A percentile compares a stretch with the other conserved stretches of the same genome.
These are phyloP conservation scores for Boletus subcaerulescens DNA, from an alignment of 768 basidiomycete genomes.

Conservation along the genomic window DNA sequence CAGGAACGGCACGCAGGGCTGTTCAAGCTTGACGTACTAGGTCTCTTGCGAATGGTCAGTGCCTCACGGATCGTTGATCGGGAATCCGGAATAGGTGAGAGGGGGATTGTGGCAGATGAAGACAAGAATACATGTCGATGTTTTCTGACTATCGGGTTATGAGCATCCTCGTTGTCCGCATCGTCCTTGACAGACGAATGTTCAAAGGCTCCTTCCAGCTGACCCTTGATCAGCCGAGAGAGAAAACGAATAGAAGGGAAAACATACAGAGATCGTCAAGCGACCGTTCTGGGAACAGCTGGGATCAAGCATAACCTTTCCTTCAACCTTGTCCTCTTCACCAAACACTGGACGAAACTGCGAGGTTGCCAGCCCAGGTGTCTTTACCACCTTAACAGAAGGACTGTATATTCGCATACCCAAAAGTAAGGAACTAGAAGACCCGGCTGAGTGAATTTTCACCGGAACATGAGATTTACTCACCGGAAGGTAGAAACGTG, in stretches of 20 bases:
- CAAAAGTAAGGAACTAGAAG: conserved; percentile 48
- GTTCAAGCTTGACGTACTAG: conserved; percentile 42
- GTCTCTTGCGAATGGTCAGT: conserved; percentile 44
- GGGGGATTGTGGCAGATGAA: conserved; percentile 42
- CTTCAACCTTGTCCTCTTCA: conserved; percentile 57
- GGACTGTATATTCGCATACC: conserved; percentile 63
- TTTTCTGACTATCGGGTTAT: conserved; percentile 21
- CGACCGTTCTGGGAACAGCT: conserved; percentile 52
- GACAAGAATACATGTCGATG: conserved; percentile 49
- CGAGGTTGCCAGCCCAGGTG: conserved; percentile 21
- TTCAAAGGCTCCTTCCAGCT: conserved; percentile 66
- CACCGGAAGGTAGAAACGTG: conserved; percentile 53
- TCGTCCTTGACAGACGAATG: conserved; percentile 35
- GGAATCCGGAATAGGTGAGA: conserved; percentile 31
- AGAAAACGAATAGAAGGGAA: not conserved
- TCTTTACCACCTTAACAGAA: conserved; percentile 48
- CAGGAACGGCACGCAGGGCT: conserved; percentile 31
- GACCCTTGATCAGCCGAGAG: conserved; percentile 4
- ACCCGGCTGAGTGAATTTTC: conserved; percentile 3
- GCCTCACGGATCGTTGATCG: conserved; percentile 27
- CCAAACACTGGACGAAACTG: conserved; percentile 51
- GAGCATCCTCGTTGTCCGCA: conserved; percentile 16
- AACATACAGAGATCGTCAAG: conserved; percentile 52
- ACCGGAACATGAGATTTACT: conserved; percentile 8
- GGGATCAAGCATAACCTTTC: conserved; percentile 56